These are phyloP conservation scores for Septoria petroselini DNA, from an alignment of 2,329 filamentous ascomycete species.

Conservation along the genomic window DNA sequence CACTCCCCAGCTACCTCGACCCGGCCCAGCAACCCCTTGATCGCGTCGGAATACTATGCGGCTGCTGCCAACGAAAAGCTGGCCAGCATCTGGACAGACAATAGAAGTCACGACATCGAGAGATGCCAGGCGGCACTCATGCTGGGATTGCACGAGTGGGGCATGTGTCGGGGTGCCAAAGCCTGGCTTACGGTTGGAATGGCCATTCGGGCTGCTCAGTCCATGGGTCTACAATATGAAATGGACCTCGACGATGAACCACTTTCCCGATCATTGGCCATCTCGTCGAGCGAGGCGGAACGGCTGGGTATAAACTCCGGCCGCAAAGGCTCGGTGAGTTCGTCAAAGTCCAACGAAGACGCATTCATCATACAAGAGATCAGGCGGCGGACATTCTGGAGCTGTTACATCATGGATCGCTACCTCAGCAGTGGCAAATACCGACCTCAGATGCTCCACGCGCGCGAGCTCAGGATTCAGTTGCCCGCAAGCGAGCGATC, in stretches of 20 bases:
- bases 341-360: constrained; percentile 31
- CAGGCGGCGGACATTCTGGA: constrained; percentile 68
- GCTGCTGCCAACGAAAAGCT: constrained; percentile 54
- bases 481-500: constrained; percentile 65
- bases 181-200: constrained; percentile 66
- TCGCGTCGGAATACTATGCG: constrained; percentile 64
- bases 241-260: constrained; percentile 44
- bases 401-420: constrained; percentile 69
- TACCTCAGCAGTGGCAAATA: constrained; percentile 64
- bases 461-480: constrained; percentile 61
- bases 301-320: constrained; percentile 36
- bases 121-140: constrained; percentile 66
- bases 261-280: constrained; percentile 38
- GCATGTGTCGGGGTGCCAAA: constrained; percentile 58
- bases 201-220: constrained; percentile 59
- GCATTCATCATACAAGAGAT: constrained; percentile 61
- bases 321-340: constrained; percentile 32
- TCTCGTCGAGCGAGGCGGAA: constrained; percentile 40
- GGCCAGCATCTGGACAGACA: constrained; percentile 47
- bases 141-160: constrained; percentile 70
- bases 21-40: constrained; percentile 51
- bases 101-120: constrained; percentile 57
- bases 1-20: constrained; percentile 52
- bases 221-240: constrained; percentile 59
- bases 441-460: constrained; percentile 57